Evolutionary conservation across 768 basidiomycete species (phyloP).

Genomic region (Leccinum rimulosum): DNA sequence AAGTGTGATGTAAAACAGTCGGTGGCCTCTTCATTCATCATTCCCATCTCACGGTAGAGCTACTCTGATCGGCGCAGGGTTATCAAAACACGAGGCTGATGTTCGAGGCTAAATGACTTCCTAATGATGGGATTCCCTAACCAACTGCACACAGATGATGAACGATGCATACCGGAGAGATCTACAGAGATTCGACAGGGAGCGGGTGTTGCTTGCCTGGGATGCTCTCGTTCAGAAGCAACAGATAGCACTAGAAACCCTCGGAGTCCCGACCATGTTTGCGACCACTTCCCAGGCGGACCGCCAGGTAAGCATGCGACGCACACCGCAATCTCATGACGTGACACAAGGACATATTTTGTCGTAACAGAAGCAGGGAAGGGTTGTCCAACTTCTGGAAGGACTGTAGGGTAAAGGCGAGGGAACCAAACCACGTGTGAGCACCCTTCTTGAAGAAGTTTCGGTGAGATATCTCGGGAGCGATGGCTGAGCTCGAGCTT

Average conservation of each 20-base stretch:
- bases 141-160: slow-evolving; percentile 52
- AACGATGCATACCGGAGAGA: slow-evolving; percentile 63
- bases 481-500: not conserved
- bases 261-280: slow-evolving; percentile 73
- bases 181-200: slow-evolving; percentile 63
- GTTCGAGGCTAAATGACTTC: slow-evolving; percentile 22
- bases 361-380: slow-evolving; percentile 57
- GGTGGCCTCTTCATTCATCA: slow-evolving; percentile 1
- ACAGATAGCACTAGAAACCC: slow-evolving; percentile 57
- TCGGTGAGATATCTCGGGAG: not conserved
- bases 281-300: slow-evolving; percentile 45
- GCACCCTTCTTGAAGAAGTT: not conserved
- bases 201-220: slow-evolving; percentile 72
- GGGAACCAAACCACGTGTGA: slow-evolving; percentile 6
- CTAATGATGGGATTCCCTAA: slow-evolving; percentile 10
- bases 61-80: slow-evolving; percentile 55
- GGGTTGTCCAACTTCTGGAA: slow-evolving; percentile 66
- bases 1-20: slow-evolving; percentile 20
- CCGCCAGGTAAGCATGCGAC: slow-evolving; percentile 49
- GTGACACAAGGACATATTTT: slow-evolving; percentile 2
- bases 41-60: slow-evolving; percentile 44
- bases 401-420: slow-evolving; percentile 35
- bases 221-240: slow-evolving; percentile 71
- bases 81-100: slow-evolving; percentile 64
- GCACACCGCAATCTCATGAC: not conserved